A percentile compares a stretch with the other conserved stretches of the same genome.
Evolutionary conservation across 371 early-diverging fungal species (phyloP).

Genomic region (Mortierella sp.): DNA sequence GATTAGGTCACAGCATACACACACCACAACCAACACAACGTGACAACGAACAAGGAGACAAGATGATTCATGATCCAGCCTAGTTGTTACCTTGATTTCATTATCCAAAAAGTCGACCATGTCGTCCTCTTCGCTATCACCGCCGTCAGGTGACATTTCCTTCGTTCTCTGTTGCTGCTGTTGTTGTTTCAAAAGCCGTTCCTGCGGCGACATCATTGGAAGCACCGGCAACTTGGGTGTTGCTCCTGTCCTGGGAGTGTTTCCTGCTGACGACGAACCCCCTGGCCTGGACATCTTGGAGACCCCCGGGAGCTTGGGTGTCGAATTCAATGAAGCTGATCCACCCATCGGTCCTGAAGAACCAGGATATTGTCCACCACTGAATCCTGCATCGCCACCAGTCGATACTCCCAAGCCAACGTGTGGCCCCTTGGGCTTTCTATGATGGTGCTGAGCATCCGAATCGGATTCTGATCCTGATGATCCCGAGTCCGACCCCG

Average conservation of each 20-base stretch:
- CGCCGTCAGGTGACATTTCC: slow-evolving; percentile 16
- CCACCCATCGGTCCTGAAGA: neutral
- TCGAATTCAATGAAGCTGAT: slow-evolving; percentile 10
- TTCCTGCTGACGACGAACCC: slow-evolving; percentile 20
- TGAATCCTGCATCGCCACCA: slow-evolving; percentile 19
- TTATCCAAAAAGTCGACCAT: slow-evolving; percentile 46
- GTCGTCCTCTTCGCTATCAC: slow-evolving; percentile 38
- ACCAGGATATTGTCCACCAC: neutral
- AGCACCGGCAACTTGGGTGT: slow-evolving; percentile 17
- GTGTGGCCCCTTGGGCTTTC: slow-evolving; percentile 10
- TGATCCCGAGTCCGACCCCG: slow-evolving; percentile 46
- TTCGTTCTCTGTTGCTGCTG: slow-evolving; percentile 21
- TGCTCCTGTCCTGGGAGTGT: slow-evolving; percentile 28
- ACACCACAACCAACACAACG: neutral
- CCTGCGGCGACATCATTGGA: slow-evolving; percentile 33
- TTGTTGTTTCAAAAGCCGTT: slow-evolving; percentile 25
- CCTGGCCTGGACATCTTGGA: slow-evolving; percentile 26
- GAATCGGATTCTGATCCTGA: slow-evolving; percentile 41
- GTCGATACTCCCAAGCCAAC: slow-evolving; percentile 47
- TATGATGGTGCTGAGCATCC: slow-evolving; percentile 12
- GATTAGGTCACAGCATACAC: too few species aligned
- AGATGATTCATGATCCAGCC: too few species aligned
- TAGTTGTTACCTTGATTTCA: slow-evolving; percentile 28
- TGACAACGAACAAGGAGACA: neutral
- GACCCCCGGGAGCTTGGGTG: slow-evolving; percentile 14